Base-by-base conservation (phyloP, 2,329 filamentous ascomycete species). In the Epichloe typhina region DNA sequence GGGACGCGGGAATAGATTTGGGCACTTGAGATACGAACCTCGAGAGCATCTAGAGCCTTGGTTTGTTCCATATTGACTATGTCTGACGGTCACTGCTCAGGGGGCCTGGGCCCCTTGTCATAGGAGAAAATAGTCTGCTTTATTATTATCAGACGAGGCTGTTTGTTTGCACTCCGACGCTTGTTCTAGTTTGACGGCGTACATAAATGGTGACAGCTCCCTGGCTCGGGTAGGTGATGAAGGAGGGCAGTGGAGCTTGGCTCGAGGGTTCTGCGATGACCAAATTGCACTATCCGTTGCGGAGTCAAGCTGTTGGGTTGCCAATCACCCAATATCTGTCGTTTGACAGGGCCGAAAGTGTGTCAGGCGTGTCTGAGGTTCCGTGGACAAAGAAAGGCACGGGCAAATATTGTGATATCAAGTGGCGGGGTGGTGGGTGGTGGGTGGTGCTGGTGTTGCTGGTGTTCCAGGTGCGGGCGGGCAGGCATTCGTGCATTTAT, bases 31-130 rank as follows among this genome's bases (percentile, higher is more conserved):
- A 4, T 9, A 11, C 55, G 13, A 66, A 81, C 80, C 74, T 80
- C 79, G 46, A 84, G 67, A 50, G 80, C 79, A 58, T 80, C 81
- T 38, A 83, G 68, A 55, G 81, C 80, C 64, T 81, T 83, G 49
- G 71, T 79, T 66, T 90, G 85, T 70, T 88, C 85, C 86, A 90
- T 90, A 48, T 42, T 69, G 58, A 44, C 31, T 54, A 26, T 48
- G n/a, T 8, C 21, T n/a, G 21, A 19, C 31, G 31, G n/a, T 23
- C 41, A 44, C 47, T 53, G 52, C 50, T 46, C 51, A 53, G 36
- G 50, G 50, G 50, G 40, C 52, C 42, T 23, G 31, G 37, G 47
- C 46, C 47, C 40, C 49, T 36, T 38, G 46, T 35, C 46, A 37
- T 17, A 15, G 35, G 11, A 39, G 31, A 9, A 13, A 26, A 23